Evolutionary conservation across 371 early-diverging fungal species (phyloP), one percentile per base, ranked within the genome.

Genomic region (Basidiobolus meristosporus): DNA sequence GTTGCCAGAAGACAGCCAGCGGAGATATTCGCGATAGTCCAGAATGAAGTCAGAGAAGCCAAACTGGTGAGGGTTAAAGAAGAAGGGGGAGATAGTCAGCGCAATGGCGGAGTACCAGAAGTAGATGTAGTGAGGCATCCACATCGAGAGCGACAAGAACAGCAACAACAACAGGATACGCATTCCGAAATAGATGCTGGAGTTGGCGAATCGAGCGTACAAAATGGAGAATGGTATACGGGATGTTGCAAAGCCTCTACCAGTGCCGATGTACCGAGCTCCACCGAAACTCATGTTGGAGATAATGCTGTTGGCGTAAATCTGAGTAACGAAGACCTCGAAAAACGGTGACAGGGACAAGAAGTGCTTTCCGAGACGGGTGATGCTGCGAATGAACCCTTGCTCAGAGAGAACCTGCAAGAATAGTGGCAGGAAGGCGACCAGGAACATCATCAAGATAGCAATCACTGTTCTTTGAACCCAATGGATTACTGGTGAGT

Each of bases 221-320:
- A 89, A 64, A 2, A 67, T 53, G 2, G 70, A 55, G 50, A 90
- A 88, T 14, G 78, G 70, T 9, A 74, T 52, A 7, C 89, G 75
- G 2, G 87, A 65, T 0, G 87, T 90, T 3, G 89, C 85, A 49
- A 90, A 83, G n/a, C 85, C 85, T 51, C 91, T 78, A 0, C 91
- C 91, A 0, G 87, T 83, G 18, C 77, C 78, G 43, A 86, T 82
- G 47, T 89, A 90, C 7, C 76, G 73, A n/a, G 84, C 83, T 7
- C 85, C 85, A 42, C 87, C 86, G 46, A 77, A 88, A 0, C 70
- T 73, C 51, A 86, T 46, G 48, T 86, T 82, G 44, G 75, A 71
- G 47, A 84, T 53, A 30, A 89, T 72, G 37, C 83, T 73, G 55
- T 82, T 72, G 39, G 82, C 68, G 53, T 87, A 88, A 43, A 85